Evolutionary conservation across 2,329 filamentous ascomycete species (phyloP).

Genomic region (Juglanconis sp.): DNA sequence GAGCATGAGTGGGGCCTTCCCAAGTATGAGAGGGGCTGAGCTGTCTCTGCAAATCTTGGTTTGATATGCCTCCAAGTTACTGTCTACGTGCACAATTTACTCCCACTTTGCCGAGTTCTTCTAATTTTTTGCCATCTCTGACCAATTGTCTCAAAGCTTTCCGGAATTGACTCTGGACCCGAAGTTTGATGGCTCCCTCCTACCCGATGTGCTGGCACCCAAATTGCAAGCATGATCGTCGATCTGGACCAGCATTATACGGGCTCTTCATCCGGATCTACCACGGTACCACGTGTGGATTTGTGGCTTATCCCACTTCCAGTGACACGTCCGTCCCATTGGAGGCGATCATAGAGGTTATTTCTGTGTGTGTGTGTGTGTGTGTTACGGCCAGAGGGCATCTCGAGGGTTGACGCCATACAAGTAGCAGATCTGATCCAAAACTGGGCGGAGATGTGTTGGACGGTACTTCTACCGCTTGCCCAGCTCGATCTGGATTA

Average conservation of each 20-base stretch:
- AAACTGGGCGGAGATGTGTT: no score
- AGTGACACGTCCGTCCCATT: background rate
- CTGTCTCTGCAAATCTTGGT: background rate
- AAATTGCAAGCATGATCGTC: background rate
- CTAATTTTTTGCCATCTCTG: background rate
- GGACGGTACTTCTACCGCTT: background rate
- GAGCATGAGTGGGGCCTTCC: background rate
- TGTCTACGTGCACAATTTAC: no score
- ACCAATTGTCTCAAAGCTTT: background rate
- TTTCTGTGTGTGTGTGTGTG: no score
- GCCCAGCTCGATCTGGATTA: background rate
- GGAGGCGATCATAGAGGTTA: background rate
- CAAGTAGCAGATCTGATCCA: no score
- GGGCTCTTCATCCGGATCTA: constrained; percentile 1
- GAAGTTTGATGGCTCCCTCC: background rate
- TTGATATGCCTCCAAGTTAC: background rate
- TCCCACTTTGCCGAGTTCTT: background rate
- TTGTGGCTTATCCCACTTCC: background rate
- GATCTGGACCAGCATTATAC: constrained; percentile 1
- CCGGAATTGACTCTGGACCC: background rate
- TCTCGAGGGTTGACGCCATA: no score
- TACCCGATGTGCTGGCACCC: background rate
- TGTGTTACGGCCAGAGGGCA: no score
- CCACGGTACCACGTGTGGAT: constrained; percentile 2
- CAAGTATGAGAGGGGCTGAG: constrained; percentile 7